These are phyloP conservation scores for Plasmopara muralis DNA, from an alignment of 352 stramenopile species.

Conservation along the genomic window DNA sequence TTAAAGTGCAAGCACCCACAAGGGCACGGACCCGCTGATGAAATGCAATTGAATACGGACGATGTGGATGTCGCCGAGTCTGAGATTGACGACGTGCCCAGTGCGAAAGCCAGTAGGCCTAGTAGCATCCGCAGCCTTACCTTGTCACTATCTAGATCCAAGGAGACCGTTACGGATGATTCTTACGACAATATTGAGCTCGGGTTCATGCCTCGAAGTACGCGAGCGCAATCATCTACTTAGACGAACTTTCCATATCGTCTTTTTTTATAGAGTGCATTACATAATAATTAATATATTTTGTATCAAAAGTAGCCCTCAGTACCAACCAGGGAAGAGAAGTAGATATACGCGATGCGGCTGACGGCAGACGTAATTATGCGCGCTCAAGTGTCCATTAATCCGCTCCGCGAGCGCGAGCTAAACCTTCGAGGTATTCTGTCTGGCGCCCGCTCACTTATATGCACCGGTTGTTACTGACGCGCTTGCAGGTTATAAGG, in stretches of 20 bases:
- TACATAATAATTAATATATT: neutral
- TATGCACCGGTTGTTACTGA: slow-evolving; percentile 27
- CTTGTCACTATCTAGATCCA: slow-evolving; percentile 38
- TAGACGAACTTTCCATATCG: slow-evolving; percentile 2
- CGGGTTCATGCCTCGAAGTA: slow-evolving; percentile 45
- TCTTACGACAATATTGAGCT: slow-evolving; percentile 61
- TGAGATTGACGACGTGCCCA: slow-evolving; percentile 22
- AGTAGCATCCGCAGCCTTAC: slow-evolving; percentile 33
- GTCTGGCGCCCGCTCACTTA: neutral
- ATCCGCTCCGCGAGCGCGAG: slow-evolving; percentile 89
- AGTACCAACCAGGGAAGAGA: slow-evolving; percentile 13
- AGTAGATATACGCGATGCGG: slow-evolving; percentile 49
- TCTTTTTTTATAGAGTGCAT: neutral
- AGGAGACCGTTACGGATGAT: slow-evolving; percentile 39
- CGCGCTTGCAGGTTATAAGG: slow-evolving; percentile 72
- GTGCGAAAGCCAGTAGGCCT: slow-evolving; percentile 19
- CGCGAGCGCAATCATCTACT: slow-evolving; percentile 17
- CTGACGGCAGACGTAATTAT: slow-evolving; percentile 86
- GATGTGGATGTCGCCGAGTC: slow-evolving; percentile 18
- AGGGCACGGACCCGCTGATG: slow-evolving; percentile 12
- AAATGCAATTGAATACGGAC: slow-evolving; percentile 15
- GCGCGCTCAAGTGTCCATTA: slow-evolving; percentile 85
- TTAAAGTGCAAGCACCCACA: slow-evolving; percentile 24
- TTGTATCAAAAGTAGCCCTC: slow-evolving; percentile 1
- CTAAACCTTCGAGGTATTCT: slow-evolving; percentile 84